Base-by-base conservation (phyloP, 257 asterid species). In the Solanum paucissectum region DNA sequence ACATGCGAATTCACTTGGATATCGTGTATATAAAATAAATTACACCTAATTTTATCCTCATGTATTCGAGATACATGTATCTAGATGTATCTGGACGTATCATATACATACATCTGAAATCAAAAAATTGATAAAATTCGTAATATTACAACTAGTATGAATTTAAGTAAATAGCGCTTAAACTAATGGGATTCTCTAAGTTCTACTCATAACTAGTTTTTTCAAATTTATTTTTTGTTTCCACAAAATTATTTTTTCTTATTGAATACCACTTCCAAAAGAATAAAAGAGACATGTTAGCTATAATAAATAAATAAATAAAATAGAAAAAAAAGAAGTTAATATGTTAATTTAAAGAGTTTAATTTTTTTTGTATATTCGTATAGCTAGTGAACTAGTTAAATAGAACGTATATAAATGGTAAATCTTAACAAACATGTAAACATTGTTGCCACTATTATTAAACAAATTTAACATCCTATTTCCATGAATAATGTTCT, bases 71-170 rank as follows among this genome's bases (percentile, higher is more conserved):
- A 55, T 55, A 55, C n/a, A 55, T 55, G 64, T 55, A 18, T 44
- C 1, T 44, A 2, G 18, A 12, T 2, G 6, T 49, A 49, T 4
- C 7, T 52, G 2, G 10, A 52, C 10, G 3, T n/a, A 0, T 52
- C n/a, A 52, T 4, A 18, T 18, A 52, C 2, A 6, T 18, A 0
- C 20, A 55, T 55, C 9, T 1, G 3, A 40, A 40, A 9, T 40
- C 10, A 9, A 55, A 18, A 55, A 55, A 3, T 0, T 20, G 0
- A 0, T 1, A 55, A 55, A 20, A 55, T 1, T 18, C 9, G 3
- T 20, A 1, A 55, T 55, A 55, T 55, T 7, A 0, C 10, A 55
- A 55, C 2, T 7, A 55, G 64, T 55, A 2, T 2, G 1, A 20
- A 55, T 55, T 20, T 20, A 55, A 0, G 0, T 55, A 55, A 1